Evolutionary conservation across 139 green algal species (phyloP).

Genomic region (Chlorella sp.): DNA sequence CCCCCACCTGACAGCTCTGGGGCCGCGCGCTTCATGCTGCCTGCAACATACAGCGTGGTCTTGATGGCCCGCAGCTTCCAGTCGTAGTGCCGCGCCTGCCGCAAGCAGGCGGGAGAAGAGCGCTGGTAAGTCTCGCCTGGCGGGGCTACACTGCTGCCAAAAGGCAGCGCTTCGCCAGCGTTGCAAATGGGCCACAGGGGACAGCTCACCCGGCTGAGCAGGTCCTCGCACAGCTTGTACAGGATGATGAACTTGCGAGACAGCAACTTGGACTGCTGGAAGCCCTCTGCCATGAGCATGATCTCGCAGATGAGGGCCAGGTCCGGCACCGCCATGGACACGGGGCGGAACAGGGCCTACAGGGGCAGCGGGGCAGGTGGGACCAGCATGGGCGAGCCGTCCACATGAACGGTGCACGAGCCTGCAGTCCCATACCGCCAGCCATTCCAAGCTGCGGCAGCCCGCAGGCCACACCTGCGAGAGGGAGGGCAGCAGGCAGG

Average conservation of each 20-base stretch:
- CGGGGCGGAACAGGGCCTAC: conserved; percentile 88
- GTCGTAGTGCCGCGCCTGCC: conserved; percentile 87
- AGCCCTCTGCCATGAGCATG: conserved; percentile 97
- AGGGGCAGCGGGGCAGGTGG: background rate
- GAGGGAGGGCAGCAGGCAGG: background rate
- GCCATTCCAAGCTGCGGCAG: background rate
- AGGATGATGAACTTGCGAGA: conserved; percentile 94
- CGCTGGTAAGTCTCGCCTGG: too few species aligned
- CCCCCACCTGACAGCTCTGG: conserved; percentile 67
- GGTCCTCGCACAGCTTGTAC: conserved; percentile 93
- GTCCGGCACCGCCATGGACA: conserved; percentile 92
- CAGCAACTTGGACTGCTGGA: conserved; percentile 88
- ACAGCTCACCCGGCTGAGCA: conserved; percentile 81
- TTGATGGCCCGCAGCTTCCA: conserved; percentile 99
- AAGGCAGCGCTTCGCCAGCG: too few species aligned
- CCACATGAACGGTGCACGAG: too few species aligned
- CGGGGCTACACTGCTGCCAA: too few species aligned
- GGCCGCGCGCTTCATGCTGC: conserved; percentile 89
- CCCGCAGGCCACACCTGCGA: background rate
- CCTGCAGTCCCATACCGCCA: too few species aligned
- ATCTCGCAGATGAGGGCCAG: conserved; percentile 94
- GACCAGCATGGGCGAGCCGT: too few species aligned
- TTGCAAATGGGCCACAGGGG: too few species aligned
- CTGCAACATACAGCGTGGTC: conserved; percentile 94
- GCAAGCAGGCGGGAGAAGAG: background rate